A percentile compares a stretch with the other conserved stretches of the same genome.
Evolutionary conservation across 73 alveolate species (phyloP).

Genomic region (Tetrahymena thermophila): DNA sequence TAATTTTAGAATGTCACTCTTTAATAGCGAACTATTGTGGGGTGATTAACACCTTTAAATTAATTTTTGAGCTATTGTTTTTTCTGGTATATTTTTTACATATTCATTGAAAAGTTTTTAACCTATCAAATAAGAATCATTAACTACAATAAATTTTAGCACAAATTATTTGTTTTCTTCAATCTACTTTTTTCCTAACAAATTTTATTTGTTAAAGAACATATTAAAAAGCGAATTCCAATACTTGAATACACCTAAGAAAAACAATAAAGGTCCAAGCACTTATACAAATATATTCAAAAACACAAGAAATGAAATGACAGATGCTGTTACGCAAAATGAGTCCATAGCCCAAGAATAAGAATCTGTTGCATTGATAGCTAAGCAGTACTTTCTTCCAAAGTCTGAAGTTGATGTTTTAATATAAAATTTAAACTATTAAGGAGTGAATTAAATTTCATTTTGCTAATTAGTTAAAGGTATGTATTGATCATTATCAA

Average conservation of each 20-base stretch:
- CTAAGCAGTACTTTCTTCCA: background rate
- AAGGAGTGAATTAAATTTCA: background rate
- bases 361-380: background rate
- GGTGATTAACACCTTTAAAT: background rate
- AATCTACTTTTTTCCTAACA: background rate
- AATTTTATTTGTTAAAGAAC: background rate
- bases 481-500: background rate
- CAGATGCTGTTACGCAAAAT: background rate
- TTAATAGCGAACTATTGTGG: background rate
- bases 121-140: background rate
- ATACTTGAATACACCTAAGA: background rate
- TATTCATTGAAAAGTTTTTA: background rate
- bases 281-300: background rate
- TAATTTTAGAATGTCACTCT: background rate
- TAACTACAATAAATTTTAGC: background rate
- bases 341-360: background rate
- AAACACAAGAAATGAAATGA: background rate
- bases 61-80: background rate
- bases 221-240: background rate
- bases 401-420: background rate
- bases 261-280: background rate
- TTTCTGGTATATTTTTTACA: background rate
- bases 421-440: background rate
- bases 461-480: background rate
- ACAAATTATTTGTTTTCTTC: background rate